phyloP scores from a whole-genome alignment of 768 basidiomycete genomes.

The Peribolospora baueri region DNA sequence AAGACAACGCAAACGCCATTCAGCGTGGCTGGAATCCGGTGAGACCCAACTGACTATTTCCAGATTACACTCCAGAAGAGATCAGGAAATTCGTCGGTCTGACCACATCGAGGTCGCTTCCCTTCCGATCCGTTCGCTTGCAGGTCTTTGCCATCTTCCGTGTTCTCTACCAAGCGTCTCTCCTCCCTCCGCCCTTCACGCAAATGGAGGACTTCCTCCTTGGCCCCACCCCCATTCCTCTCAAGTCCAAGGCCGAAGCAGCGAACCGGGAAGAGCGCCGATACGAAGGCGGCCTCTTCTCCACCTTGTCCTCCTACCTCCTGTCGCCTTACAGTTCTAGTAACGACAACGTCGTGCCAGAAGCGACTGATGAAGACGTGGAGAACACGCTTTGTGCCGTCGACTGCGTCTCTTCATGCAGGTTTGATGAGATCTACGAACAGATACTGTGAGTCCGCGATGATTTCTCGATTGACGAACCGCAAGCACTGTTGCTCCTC shows the following conservation, averaged over 20 bases:
- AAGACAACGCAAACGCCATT: constrained; percentile 78
- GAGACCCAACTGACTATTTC: constrained; percentile 7
- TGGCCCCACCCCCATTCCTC: constrained; percentile 75
- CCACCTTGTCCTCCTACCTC: constrained; percentile 79
- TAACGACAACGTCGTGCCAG: constrained; percentile 7
- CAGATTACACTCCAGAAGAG: not conserved
- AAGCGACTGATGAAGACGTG: constrained; percentile 50
- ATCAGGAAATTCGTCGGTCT: not conserved
- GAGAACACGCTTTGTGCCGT: constrained; percentile 87
- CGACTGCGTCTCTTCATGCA: constrained; percentile 81
- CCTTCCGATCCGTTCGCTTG: not conserved
- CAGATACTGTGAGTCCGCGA: constrained; percentile 53
- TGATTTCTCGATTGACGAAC: not conserved
- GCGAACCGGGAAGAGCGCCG: constrained; percentile 28
- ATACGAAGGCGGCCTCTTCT: constrained; percentile 68
- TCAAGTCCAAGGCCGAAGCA: constrained; percentile 27
- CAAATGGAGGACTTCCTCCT: constrained; percentile 98
- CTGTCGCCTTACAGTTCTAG: constrained; percentile 78
- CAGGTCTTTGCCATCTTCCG: constrained; percentile 98
- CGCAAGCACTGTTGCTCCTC: not conserved
- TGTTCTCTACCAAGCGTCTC: constrained; percentile 77
- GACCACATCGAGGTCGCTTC: not conserved
- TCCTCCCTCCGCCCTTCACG: constrained; percentile 68
- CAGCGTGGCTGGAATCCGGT: constrained; percentile 89
- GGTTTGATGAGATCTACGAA: constrained; percentile 75